phyloP scores from a whole-genome alignment of 805 yeast species.

The Dipodascopsis uninucleata region DNA sequence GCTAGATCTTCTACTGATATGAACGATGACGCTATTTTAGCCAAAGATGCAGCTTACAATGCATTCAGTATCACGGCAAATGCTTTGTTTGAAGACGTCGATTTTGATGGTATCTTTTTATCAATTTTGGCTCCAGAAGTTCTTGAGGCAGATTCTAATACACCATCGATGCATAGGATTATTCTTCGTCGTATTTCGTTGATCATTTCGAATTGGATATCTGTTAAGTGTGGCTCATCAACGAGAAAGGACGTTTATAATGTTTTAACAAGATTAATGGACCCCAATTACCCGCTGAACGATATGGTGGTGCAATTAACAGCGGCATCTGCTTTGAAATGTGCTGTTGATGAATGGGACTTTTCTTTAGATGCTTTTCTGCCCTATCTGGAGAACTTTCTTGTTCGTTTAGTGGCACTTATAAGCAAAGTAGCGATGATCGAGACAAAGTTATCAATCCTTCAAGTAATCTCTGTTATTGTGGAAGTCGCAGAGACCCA shows the following conservation, averaged over 20 bases:
- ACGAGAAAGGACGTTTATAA: constrained; percentile 58
- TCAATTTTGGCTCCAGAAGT: constrained; percentile 63
- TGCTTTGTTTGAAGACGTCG: constrained; percentile 60
- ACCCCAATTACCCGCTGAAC: constrained; percentile 45
- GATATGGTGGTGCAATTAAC: constrained; percentile 82
- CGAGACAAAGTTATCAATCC: constrained; percentile 71
- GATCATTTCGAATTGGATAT: constrained; percentile 76
- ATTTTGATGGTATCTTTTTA: constrained; percentile 56
- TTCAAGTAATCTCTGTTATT: constrained; percentile 63
- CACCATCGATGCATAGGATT: constrained; percentile 52
- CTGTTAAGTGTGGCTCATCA: constrained; percentile 57
- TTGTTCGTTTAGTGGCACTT: constrained; percentile 48
- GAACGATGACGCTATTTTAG: constrained; percentile 47
- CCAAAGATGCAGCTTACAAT: constrained; percentile 75
- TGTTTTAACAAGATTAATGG: constrained; percentile 51
- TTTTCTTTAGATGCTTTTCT: constrained; percentile 65
- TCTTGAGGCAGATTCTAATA: constrained; percentile 18
- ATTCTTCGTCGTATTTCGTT: constrained; percentile 73
- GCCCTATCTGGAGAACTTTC: constrained; percentile 52
- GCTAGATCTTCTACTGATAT: constrained; percentile 2
- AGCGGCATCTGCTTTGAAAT: constrained; percentile 63
- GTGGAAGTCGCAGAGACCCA: constrained; percentile 36
- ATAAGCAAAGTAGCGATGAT: constrained; percentile 53
- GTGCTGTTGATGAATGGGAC: constrained; percentile 80
- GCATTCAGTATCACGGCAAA: constrained; percentile 77